Evolutionary conservation across 202 grass and related monocot species (phyloP), one percentile per base, ranked within the genome.

Genomic region (Dendrocalamus latiflorus): DNA sequence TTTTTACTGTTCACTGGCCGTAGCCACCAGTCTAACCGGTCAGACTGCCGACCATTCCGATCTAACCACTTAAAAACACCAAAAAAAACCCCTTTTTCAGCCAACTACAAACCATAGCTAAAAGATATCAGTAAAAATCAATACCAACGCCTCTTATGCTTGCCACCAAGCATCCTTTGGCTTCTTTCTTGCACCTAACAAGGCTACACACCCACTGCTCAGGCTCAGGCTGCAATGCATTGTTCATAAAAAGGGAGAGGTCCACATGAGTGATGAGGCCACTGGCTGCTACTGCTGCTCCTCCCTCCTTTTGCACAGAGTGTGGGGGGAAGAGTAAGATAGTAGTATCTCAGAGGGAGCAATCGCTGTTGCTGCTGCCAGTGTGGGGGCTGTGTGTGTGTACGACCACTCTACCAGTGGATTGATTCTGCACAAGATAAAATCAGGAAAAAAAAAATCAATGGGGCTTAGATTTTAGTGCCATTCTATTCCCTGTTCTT

Each of bases 141-240:
- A 33, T 33, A 33, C 33, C 3, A 33, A 33, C 33, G 0, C 33
- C 33, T 33, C 80, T 67, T 59, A 36, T 65, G 70, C 1, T 62
- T 63, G 69, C 84, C 21, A 67, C 66, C 66, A 42, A 43, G 60
- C 79, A 58, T 72, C 83, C 58, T 86, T 79, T 86, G 84, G 84
- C 88, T 79, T 86, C 78, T 86, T 74, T 90, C 83, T 72, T 9
- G 18, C 78, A 73, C 83, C 87, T 58, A 80, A 72, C 28, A 72
- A 22, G 61, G 28, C 16, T 28, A 45, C 49, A 43, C 48, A 28
- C 14, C 54, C 30, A 59, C 30, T 61, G n/a, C 63, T 39, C 62
- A 36, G 76, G 62, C 76, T 61, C 67, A 45, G 54, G 30, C 9
- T 43, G 66, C 44, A 24, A 15, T 18, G 58, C 36, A 42, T 34